phyloP scores from a whole-genome alignment of 768 basidiomycete species.

The Mycena chlorophos region DNA sequence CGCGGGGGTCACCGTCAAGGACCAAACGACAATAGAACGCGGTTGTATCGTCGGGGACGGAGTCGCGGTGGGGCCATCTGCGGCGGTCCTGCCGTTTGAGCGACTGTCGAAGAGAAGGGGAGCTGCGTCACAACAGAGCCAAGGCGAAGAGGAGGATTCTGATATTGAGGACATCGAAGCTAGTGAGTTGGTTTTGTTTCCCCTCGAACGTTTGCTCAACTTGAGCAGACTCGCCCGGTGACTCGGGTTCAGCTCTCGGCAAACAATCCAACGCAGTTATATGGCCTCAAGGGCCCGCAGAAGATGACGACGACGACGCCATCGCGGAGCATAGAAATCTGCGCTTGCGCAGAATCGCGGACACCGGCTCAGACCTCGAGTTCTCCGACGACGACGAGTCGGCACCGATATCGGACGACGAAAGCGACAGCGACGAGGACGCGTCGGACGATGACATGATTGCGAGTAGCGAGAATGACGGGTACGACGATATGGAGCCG shows the following conservation, averaged over 20 bases:
- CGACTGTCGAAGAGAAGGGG: conserved; percentile 61
- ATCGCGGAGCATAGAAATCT: conserved; percentile 65
- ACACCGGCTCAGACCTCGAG: conserved; percentile 61
- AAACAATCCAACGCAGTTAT: conserved; percentile 72
- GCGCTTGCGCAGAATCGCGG: conserved; percentile 74
- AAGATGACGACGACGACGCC: conserved; percentile 61
- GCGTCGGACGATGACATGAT: not conserved
- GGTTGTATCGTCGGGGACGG: conserved; percentile 85
- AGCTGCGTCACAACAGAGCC: not conserved
- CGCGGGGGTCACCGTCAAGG: conserved; percentile 67
- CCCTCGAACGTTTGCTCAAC: not conserved
- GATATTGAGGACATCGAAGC: conserved; percentile 69
- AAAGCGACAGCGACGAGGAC: conserved; percentile 46
- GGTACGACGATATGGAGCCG: not conserved
- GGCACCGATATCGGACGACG: conserved; percentile 35
- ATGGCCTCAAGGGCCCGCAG: conserved; percentile 72
- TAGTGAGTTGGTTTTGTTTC: conserved; percentile 41
- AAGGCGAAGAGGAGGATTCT: conserved; percentile 47
- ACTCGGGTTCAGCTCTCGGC: conserved; percentile 55
- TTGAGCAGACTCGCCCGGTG: conserved; percentile 48
- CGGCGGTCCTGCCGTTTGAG: conserved; percentile 65
- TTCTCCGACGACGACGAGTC: conserved; percentile 58
- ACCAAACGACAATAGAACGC: conserved; percentile 61
- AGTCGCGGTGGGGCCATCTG: conserved; percentile 76
- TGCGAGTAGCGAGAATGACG: not conserved